Evolutionary conservation across 192 early-diverging fungal genomes (phyloP).

Genomic region (Coemansia sp.): DNA sequence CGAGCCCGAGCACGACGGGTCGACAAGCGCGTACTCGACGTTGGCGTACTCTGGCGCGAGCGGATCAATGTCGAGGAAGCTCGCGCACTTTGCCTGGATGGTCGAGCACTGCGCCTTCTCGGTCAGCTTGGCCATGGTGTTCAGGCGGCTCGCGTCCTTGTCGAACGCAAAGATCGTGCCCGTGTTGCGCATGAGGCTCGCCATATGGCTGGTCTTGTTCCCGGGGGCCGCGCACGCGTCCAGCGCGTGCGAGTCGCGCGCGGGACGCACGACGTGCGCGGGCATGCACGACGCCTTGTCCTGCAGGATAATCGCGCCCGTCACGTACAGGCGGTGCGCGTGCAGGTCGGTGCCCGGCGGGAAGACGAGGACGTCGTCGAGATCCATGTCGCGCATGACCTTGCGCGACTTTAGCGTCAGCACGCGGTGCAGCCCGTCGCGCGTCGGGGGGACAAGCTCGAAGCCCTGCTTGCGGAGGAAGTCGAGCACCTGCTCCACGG

Average conservation of each 20-base stretch:
- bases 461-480: constrained; percentile 62
- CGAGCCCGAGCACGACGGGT: constrained; percentile 95
- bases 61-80: constrained; percentile 82
- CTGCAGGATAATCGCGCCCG: constrained; percentile 86
- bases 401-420: constrained; percentile 16
- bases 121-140: constrained; percentile 71
- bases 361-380: constrained; percentile 81
- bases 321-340: constrained; percentile 67
- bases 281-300: constrained; percentile 97
- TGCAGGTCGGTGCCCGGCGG: constrained; percentile 89
- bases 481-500: constrained; percentile 66
- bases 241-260: constrained; percentile 59
- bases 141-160: constrained; percentile 70
- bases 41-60: constrained; percentile 60
- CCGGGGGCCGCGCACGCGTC: constrained; percentile 97
- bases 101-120: constrained; percentile 78
- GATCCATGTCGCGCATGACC: constrained; percentile 64
- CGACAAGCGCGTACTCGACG: constrained; percentile 87
- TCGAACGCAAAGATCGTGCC: constrained; percentile 93
- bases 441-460: constrained; percentile 22
- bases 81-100: constrained; percentile 33
- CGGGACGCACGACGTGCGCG: constrained; percentile 75
- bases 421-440: background rate
- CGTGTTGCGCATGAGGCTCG: constrained; percentile 81
- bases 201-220: constrained; percentile 96